These are phyloP conservation scores for Colletotrichum navitas DNA, from an alignment of 2,329 filamentous ascomycete genomes.

Conservation along the genomic window DNA sequence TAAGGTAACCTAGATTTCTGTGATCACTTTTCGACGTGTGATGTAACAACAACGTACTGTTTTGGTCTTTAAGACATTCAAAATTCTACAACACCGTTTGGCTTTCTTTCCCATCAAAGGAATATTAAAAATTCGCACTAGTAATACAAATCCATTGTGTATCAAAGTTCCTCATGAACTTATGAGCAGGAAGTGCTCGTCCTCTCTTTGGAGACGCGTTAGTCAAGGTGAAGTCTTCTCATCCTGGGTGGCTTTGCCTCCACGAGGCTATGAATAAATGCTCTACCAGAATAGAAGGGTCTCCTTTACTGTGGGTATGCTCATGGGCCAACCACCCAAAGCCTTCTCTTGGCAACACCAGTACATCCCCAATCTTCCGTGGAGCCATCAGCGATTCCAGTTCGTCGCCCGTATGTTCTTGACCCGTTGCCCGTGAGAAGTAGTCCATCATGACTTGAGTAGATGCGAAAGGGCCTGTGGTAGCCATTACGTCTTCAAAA, in stretches of 20 bases:
- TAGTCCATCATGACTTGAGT: conserved; percentile 50
- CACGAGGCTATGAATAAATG: conserved; percentile 45
- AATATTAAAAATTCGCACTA: too few relatives aligned
- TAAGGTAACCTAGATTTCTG: neutral
- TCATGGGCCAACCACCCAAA: conserved; percentile 44
- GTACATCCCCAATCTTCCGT: conserved; percentile 50
- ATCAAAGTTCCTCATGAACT: too few relatives aligned
- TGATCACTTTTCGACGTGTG: neutral
- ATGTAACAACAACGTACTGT: neutral
- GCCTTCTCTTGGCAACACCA: conserved; percentile 49
- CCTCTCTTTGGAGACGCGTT: neutral
- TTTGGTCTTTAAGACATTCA: neutral
- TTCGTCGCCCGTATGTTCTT: conserved; percentile 48
- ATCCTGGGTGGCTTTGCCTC: conserved; percentile 42
- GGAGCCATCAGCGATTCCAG: conserved; percentile 48
- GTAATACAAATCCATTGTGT: too few relatives aligned
- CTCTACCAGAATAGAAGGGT: conserved; percentile 42
- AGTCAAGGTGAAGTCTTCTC: neutral
- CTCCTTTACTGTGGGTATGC: conserved; percentile 31
- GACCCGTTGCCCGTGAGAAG: conserved; percentile 46
- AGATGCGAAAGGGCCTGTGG: conserved; percentile 50
- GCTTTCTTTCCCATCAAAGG: neutral
- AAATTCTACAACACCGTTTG: neutral
- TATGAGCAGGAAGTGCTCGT: too few relatives aligned
- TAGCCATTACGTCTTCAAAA: conserved; percentile 50